These are phyloP conservation scores for Yamadazyma akitaensis DNA, from an alignment of 805 yeast genomes.

Conservation along the genomic window DNA sequence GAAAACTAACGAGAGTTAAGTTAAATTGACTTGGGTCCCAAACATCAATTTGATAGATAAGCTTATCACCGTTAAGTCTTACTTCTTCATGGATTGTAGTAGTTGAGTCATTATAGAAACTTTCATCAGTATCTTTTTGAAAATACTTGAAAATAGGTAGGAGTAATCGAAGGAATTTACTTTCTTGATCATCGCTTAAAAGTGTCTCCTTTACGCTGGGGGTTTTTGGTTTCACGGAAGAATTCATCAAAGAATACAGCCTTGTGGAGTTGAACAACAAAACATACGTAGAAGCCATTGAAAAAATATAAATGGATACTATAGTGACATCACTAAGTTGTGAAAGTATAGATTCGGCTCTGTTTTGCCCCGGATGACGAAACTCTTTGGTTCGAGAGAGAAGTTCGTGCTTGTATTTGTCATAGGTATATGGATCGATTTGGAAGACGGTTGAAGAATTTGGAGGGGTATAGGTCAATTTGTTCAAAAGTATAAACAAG, in stretches of 20 bases:
- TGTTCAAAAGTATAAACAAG: constrained; percentile 14
- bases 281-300: constrained; percentile 17
- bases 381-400: constrained; percentile 2
- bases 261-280: constrained; percentile 16
- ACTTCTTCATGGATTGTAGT: constrained; percentile 17
- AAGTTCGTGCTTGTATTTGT: constrained; percentile 20
- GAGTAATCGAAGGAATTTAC: not conserved
- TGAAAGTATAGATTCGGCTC: not conserved
- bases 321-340: constrained; percentile 3
- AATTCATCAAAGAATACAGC: constrained; percentile 32
- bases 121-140: constrained; percentile 11
- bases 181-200: constrained; percentile 1
- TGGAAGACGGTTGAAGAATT: constrained; percentile 31
- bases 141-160: constrained; percentile 1
- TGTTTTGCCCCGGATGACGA: not conserved
- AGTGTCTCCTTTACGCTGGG: constrained; percentile 18
- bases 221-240: constrained; percentile 23
- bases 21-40: constrained; percentile 69
- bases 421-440: constrained; percentile 33
- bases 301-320: constrained; percentile 11
- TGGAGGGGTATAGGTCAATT: constrained; percentile 25
- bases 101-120: constrained; percentile 20
- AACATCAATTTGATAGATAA: constrained; percentile 54
- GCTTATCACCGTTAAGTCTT: constrained; percentile 21
- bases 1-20: constrained; percentile 47